Base-by-base conservation (phyloP, 352 stramenopile genomes). In the Plasmopara muralis region DNA sequence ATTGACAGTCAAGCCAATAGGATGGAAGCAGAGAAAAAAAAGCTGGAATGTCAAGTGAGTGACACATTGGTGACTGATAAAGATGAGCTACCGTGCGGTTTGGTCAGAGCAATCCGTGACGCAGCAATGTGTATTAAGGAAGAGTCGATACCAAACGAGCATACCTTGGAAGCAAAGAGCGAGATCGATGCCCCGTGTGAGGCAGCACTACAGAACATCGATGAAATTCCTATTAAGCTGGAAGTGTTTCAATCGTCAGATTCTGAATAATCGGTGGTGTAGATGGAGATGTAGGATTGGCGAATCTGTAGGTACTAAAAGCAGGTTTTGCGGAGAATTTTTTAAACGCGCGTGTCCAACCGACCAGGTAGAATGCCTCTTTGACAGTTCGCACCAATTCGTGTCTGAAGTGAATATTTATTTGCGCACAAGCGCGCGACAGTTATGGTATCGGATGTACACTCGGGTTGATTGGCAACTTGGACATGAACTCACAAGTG, bases 391-490 rank as follows among this genome's bases (percentile, higher is more conserved):
- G 20, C 20, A 25, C 20, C 20, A 25, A 1, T 25, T 25, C 3
- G 20, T 25, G 20, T 3, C 20, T 25, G 20, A 25, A 25, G 20
- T 25, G 62, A 50, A 43, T 66, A 60, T 66, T 57, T 70, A 55
- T 70, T 64, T 16, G 53, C 57, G 41, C 57, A 66, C 50, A 62
- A 57, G 16, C 30, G 6, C 41, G 55, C 66, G 34, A 50, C 48
- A 12, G 30, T 1, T 18, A 57, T 9, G 65, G 66, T 28, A 55
- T 72, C 15, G 50, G 41, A 1, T 38, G 39, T 37, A 46, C 55
- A 14, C 49, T 74, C 9, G 49, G 44, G 15, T 53, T 53, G 16
- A 59, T 64, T 14, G 51, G 58, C 15, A 33, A 30, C 5, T 47
- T 73, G 31, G 59, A 53, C 16, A 60, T 68, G 44, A 25, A 25